A percentile compares a stretch with the other conserved stretches of the same genome.
These are phyloP conservation scores for Euphrasia arctica DNA, from an alignment of 305 asterid species.

Conservation along the genomic window DNA sequence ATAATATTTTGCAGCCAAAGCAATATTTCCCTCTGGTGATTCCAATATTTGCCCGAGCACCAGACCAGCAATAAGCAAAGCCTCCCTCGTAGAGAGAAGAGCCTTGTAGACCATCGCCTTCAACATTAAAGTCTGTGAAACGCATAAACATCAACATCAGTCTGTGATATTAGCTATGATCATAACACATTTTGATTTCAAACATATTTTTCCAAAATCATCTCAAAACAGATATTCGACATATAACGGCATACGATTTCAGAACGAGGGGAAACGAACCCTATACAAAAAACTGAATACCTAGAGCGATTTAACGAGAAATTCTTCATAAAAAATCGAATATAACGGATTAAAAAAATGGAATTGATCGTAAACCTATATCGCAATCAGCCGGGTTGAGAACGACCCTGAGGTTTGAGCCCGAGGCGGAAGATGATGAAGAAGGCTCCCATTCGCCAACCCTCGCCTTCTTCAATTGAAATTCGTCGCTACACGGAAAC, in stretches of 20 bases:
- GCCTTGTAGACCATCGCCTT: slow-evolving; percentile 50
- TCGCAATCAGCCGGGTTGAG: slow-evolving; percentile 60
- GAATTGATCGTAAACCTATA: slow-evolving; percentile 34
- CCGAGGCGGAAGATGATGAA: slow-evolving; percentile 20
- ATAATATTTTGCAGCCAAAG: slow-evolving; percentile 56
- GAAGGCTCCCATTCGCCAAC: slow-evolving; percentile 14
- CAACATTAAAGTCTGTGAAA: slow-evolving; percentile 49
- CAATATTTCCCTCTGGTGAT: slow-evolving; percentile 57
- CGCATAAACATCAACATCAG: slow-evolving; percentile 19
- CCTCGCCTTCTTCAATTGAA: slow-evolving; percentile 31
- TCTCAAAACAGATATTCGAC: neutral
- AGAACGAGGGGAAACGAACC: no score
- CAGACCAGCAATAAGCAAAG: slow-evolving; percentile 76
- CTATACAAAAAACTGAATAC: no score
- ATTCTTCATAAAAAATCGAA: neutral
- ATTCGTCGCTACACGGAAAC: slow-evolving; percentile 20
- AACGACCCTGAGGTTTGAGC: slow-evolving; percentile 27
- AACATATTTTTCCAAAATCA: no score
- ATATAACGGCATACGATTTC: neutral
- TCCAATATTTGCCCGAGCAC: slow-evolving; percentile 64
- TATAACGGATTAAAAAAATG: neutral
- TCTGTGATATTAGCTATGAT: no score
- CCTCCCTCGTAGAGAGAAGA: slow-evolving; percentile 51
- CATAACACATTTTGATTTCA: no score
- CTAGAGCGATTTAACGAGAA: neutral